Conservation (phyloP, 139 green algal genomes). For the Coelastrella sp. region DNA sequence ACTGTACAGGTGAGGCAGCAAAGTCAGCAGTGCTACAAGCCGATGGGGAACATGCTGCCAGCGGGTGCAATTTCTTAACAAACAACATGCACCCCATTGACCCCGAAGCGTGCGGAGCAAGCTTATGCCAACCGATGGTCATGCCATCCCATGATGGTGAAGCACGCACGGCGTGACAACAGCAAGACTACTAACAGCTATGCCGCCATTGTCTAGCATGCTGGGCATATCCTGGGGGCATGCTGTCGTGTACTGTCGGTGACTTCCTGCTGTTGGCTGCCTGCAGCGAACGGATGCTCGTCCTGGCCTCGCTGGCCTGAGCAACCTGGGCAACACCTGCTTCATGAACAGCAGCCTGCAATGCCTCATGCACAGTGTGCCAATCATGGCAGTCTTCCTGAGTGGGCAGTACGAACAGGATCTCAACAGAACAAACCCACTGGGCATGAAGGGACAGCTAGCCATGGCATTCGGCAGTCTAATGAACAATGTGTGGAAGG, state of each 20-base stretch:
- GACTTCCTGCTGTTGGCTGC: not conserved
- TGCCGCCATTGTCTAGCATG: not conserved
- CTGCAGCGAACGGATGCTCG: slow-evolving; percentile 46
- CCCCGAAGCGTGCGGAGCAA: too few species aligned
- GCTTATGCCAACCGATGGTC: too few species aligned
- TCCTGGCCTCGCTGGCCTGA: slow-evolving; percentile 76
- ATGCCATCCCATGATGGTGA: too few species aligned
- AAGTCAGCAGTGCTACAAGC: too few species aligned
- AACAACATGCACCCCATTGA: too few species aligned
- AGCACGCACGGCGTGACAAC: too few species aligned
- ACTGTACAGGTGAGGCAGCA: slow-evolving; percentile 23
- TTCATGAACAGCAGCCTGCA: slow-evolving; percentile 97
- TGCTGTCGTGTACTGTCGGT: not conserved
- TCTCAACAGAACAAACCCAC: slow-evolving; percentile 89
- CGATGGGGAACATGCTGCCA: too few species aligned
- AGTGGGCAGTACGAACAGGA: slow-evolving; percentile 73
- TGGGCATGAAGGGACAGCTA: slow-evolving; percentile 93
- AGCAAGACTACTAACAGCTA: not conserved
- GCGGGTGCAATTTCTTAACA: too few species aligned
- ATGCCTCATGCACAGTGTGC: slow-evolving; percentile 90
- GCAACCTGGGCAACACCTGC: slow-evolving; percentile 95
- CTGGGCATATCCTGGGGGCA: not conserved
- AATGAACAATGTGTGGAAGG: slow-evolving; percentile 89
- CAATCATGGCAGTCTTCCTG: slow-evolving; percentile 68
- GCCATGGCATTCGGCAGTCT: slow-evolving; percentile 89